Base-by-base conservation (phyloP, 139 green algal species). In the Chlorella sp. region DNA sequence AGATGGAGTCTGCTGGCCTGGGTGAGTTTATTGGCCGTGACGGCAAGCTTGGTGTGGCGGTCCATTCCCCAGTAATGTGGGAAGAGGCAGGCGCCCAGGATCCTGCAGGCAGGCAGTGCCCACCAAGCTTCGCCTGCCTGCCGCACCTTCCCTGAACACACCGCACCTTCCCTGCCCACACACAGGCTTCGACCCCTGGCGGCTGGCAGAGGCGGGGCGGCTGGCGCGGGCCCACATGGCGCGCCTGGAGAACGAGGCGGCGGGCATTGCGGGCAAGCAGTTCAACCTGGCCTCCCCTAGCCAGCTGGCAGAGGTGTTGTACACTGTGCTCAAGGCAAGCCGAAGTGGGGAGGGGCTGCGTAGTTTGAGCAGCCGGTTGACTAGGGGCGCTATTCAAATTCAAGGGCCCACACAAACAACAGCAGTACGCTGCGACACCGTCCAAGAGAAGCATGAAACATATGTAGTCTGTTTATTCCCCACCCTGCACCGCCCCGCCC, bases 241-340 rank as follows among this genome's bases (percentile, higher is more conserved):
- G 40, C 62, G 72, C 17, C 62, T 92, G 9, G 87, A 89, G 73
- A 20, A 54, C 16, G 60, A 85, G 41, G 85, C 83, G 7, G 24
- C n/a, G 4, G 34, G 60, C 34, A 24, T 90, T 20, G 88, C 85
- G 38, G 88, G 92, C 0, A 78, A 78, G 3, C 22, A 43, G 16
- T 89, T 95, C 87, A 95, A 95, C 84, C 82, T 95, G 28, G 76
- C 73, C 69, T 89, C 76, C 65, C 73, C 85, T 9, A 54, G 36
- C 16, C 91, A 95, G 88, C 85, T 95, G 77, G 84, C 89, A 5
- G 73, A 74, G 9, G 89, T 91, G 40, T 77, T 93, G 76, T 93
- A 91, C 73, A 74, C 65, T 30, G 74, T 79, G 24, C 87, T 93
- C 11, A 73, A 82, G 76, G 76, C 60, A 30, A 14, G 73, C 9